Conservation (phyloP, 2,329 filamentous ascomycete genomes). For the Polychaeton citri region DNA sequence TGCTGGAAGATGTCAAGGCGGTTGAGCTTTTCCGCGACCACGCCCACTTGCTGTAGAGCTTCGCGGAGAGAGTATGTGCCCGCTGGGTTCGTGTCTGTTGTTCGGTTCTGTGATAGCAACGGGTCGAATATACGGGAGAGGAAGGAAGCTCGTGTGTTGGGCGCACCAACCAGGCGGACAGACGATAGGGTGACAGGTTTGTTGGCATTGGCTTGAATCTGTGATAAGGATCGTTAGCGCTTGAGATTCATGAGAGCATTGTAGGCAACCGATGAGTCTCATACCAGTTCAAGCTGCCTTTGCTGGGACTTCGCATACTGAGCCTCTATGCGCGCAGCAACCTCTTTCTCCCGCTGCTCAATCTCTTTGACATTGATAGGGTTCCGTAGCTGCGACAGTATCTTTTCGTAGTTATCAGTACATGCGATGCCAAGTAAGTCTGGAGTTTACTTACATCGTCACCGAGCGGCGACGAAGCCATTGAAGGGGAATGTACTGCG, state of each 20-base stretch:
- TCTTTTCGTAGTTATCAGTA: constrained; percentile 25
- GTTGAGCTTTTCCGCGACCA: constrained; percentile 59
- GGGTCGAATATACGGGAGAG: constrained; percentile 71
- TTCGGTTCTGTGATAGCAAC: constrained; percentile 50
- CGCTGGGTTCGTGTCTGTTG: constrained; percentile 28
- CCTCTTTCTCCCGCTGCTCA: constrained; percentile 46
- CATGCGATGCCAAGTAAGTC: constrained; percentile 11
- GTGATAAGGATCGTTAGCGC: not conserved
- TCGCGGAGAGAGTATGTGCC: constrained; percentile 66
- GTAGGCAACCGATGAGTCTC: constrained; percentile 9
- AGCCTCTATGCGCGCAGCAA: constrained; percentile 44
- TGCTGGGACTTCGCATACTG: constrained; percentile 51
- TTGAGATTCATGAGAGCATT: constrained; percentile 2
- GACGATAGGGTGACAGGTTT: constrained; percentile 80
- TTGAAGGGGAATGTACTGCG: constrained; percentile 14
- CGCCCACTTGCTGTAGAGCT: constrained; percentile 58
- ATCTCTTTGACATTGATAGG: constrained; percentile 45
- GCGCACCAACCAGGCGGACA: constrained; percentile 68
- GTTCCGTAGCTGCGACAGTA: constrained; percentile 47
- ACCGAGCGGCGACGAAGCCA: constrained; percentile 27
- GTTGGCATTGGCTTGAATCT: constrained; percentile 72
- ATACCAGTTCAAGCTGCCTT: constrained; percentile 52
- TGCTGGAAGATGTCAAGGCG: constrained; percentile 81
- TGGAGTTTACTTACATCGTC: constrained; percentile 32
- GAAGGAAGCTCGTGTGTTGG: constrained; percentile 71